phyloP scores from a whole-genome alignment of 805 yeast genomes.

The Candida endomychidarum region DNA sequence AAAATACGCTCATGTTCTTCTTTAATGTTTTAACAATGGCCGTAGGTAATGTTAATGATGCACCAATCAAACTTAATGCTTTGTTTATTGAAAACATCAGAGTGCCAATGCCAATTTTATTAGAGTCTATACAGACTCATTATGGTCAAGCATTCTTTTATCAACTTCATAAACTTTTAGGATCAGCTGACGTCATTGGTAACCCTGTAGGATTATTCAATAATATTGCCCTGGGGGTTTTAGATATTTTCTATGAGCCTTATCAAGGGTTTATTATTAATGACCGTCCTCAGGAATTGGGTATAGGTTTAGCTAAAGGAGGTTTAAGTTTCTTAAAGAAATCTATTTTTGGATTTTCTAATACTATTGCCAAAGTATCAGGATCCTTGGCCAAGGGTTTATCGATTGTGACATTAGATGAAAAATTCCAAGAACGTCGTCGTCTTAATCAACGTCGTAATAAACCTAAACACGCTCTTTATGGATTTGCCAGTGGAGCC shows the following conservation, averaged over 20 bases:
- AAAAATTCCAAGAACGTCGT: slow-evolving; percentile 78
- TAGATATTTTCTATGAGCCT: slow-evolving; percentile 96
- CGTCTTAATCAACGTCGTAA: slow-evolving; percentile 73
- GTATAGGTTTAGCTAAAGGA: slow-evolving; percentile 94
- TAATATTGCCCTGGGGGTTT: slow-evolving; percentile 88
- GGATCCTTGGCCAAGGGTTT: slow-evolving; percentile 94
- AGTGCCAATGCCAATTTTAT: slow-evolving; percentile 74
- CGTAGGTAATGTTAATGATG: slow-evolving; percentile 94
- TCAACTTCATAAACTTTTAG: slow-evolving; percentile 88
- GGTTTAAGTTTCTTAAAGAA: slow-evolving; percentile 91
- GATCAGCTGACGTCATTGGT: slow-evolving; percentile 95
- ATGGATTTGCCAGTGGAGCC: slow-evolving; percentile 84
- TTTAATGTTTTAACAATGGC: slow-evolving; percentile 93
- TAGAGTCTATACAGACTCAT: slow-evolving; percentile 74
- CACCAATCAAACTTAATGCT: slow-evolving; percentile 88
- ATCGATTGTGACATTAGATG: slow-evolving; percentile 86
- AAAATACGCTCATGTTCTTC: slow-evolving; percentile 70
- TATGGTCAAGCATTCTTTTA: slow-evolving; percentile 90
- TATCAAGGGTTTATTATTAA: slow-evolving; percentile 92
- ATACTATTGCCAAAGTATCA: slow-evolving; percentile 87
- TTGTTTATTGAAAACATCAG: slow-evolving; percentile 84
- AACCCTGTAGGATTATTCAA: slow-evolving; percentile 97
- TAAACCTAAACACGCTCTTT: slow-evolving; percentile 79
- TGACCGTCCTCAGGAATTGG: slow-evolving; percentile 94
- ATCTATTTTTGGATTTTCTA: slow-evolving; percentile 92